Conservation (phyloP, 345 rosid species). For the Euphorbia lathyris region DNA sequence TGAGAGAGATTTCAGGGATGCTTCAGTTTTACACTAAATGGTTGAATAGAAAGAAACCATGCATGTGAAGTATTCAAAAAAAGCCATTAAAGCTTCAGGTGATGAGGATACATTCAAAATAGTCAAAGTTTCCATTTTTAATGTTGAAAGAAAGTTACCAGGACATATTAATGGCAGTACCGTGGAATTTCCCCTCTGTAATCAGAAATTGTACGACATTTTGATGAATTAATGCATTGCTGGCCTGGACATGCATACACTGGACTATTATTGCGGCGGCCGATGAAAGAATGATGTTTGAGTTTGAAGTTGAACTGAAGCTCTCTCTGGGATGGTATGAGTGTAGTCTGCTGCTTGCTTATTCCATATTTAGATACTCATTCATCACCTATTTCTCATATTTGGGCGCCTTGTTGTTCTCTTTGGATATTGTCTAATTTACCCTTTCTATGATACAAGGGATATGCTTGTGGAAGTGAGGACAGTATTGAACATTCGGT, state of each 20-base stretch:
- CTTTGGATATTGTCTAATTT: slow-evolving; percentile 14
- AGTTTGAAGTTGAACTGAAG: slow-evolving; percentile 27
- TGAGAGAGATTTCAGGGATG: slow-evolving; percentile 23
- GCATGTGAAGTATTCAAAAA: slow-evolving; percentile 44
- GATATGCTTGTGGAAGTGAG: slow-evolving; percentile 18
- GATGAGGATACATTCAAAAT: slow-evolving; percentile 8
- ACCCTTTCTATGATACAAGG: slow-evolving; percentile 13
- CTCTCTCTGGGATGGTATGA: background rate
- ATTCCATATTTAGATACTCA: slow-evolving; percentile 10
- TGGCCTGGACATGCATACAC: background rate
- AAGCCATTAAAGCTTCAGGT: slow-evolving; percentile 21
- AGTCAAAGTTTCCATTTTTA: slow-evolving; percentile 8
- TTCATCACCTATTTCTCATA: background rate
- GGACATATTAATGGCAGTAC: background rate
- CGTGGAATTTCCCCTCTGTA: background rate
- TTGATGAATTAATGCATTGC: background rate
- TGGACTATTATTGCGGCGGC: background rate
- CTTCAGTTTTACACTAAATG: slow-evolving; percentile 46
- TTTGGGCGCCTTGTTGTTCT: slow-evolving; percentile 35
- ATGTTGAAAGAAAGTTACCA: slow-evolving; percentile 15
- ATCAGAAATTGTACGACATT: no score
- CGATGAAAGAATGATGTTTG: slow-evolving; percentile 14
- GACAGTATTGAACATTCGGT: slow-evolving; percentile 18
- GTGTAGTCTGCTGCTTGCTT: background rate
- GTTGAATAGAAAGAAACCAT: slow-evolving; percentile 46